Percentiles rank a stretch among this genome's conserved stretches.
These are phyloP conservation scores for Strigomonas galati DNA, from an alignment of 208 protist genomes.

Conservation along the genomic window DNA sequence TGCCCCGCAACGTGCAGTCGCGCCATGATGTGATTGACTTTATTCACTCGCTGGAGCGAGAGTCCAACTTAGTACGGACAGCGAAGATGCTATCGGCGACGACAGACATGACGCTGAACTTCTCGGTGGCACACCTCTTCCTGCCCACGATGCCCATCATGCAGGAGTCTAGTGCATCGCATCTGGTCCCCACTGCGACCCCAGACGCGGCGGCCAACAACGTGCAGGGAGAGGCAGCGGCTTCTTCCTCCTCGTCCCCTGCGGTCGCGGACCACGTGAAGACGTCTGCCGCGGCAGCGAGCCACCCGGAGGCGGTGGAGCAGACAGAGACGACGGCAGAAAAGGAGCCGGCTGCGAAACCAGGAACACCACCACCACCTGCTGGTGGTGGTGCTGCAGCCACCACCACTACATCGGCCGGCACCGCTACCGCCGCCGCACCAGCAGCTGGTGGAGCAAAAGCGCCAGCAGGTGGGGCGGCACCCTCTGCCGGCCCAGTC, in stretches of 20 bases:
- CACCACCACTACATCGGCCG: background rate
- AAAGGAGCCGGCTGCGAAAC: background rate
- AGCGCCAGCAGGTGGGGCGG: background rate
- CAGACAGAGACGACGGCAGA: background rate
- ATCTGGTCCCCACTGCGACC: background rate
- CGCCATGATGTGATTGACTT: constrained; percentile 56
- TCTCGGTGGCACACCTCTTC: constrained; percentile 55
- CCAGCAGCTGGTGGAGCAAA: background rate
- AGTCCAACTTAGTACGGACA: constrained; percentile 47
- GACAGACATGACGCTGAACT: constrained; percentile 43
- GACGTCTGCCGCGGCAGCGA: background rate
- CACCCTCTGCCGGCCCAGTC: background rate
- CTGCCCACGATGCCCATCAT: constrained; percentile 16
- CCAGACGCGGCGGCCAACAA: background rate
- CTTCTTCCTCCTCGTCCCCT: too few species aligned
- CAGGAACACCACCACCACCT: too few species aligned
- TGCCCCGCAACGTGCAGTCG: constrained; percentile 36
- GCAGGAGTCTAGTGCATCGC: constrained; percentile 1
- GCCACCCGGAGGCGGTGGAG: background rate
- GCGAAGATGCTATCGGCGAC: constrained; percentile 56
- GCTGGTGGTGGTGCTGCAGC: background rate
- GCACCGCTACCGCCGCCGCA: constrained; percentile 1
- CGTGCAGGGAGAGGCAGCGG: background rate
- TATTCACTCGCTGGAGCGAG: constrained; percentile 57
- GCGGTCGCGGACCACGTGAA: too few species aligned